A percentile compares a stretch with the other conserved stretches of the same genome.
Conservation (phyloP, 2,329 filamentous ascomycete species). For the Alternaria incomplexa region DNA sequence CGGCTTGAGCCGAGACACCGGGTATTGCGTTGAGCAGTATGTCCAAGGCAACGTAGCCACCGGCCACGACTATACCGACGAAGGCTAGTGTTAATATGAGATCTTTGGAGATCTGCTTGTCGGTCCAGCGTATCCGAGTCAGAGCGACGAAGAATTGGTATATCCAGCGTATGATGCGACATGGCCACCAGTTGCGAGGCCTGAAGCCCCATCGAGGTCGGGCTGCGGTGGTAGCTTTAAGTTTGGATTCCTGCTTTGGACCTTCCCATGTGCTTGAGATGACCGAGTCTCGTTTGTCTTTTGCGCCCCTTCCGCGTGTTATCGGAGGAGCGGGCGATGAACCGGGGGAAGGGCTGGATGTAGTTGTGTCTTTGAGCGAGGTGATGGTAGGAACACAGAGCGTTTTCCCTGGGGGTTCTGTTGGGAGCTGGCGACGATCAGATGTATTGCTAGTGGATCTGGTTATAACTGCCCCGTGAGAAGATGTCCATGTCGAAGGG, state of each 20-base stretch:
- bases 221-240: background rate
- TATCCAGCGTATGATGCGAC: conserved; percentile 20
- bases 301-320: background rate
- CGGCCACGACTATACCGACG: conserved; percentile 13
- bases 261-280: conserved; percentile 13
- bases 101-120: conserved; percentile 15
- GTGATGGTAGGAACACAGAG: background rate
- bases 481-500: background rate
- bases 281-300: conserved; percentile 18
- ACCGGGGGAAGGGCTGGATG: background rate
- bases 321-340: background rate
- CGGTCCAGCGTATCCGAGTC: conserved; percentile 9
- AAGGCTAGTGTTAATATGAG: conserved; percentile 19
- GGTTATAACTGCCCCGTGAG: background rate
- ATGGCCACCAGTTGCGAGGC: conserved; percentile 29
- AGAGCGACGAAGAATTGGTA: conserved; percentile 15
- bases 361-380: background rate
- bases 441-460: background rate
- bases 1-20: conserved; percentile 31
- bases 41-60: conserved; percentile 27
- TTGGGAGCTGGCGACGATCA: background rate
- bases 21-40: conserved; percentile 25
- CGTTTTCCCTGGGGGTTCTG: background rate
- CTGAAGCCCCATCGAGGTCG: background rate
- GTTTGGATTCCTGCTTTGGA: background rate